phyloP scores from a whole-genome alignment of 176 grass and related monocot genomes.

The Pontederia crassipes region DNA sequence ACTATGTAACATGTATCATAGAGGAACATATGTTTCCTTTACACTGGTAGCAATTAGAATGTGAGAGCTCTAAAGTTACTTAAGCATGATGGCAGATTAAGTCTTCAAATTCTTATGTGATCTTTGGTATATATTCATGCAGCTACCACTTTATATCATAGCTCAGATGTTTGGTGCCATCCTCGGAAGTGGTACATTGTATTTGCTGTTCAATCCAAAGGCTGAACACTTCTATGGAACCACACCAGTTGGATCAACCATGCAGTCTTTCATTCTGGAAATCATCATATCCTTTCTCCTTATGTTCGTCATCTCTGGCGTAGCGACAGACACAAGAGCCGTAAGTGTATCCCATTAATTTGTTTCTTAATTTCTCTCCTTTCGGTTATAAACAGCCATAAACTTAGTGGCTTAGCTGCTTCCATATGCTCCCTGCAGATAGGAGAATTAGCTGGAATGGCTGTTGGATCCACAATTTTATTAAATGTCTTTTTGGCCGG shows the following conservation, averaged over 20 bases:
- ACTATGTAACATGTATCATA: too few species aligned
- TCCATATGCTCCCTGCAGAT: neutral
- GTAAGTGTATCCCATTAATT: neutral
- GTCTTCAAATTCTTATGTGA: neutral
- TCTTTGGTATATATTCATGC: neutral
- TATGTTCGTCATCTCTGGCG: conserved; percentile 53
- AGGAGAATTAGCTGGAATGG: conserved; percentile 6
- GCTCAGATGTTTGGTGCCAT: conserved; percentile 31
- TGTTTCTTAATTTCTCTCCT: neutral
- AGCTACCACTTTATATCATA: conserved; percentile 35
- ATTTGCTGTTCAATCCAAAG: conserved; percentile 24
- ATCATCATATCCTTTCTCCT: conserved; percentile 39
- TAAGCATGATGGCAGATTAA: too few species aligned
- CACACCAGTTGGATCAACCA: neutral
- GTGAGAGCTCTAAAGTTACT: too few species aligned
- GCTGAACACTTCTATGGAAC: conserved; percentile 47
- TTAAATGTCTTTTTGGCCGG: conserved; percentile 24
- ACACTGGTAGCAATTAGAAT: too few species aligned
- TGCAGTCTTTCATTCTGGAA: conserved; percentile 43
- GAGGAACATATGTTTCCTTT: too few species aligned
- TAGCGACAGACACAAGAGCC: conserved; percentile 8
- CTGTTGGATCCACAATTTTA: conserved; percentile 10
- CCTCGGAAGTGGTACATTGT: conserved; percentile 25
- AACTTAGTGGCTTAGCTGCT: neutral
- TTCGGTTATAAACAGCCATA: neutral